phyloP scores from a whole-genome alignment of 495 filamentous ascomycete genomes.

The Neurospora sp. region DNA sequence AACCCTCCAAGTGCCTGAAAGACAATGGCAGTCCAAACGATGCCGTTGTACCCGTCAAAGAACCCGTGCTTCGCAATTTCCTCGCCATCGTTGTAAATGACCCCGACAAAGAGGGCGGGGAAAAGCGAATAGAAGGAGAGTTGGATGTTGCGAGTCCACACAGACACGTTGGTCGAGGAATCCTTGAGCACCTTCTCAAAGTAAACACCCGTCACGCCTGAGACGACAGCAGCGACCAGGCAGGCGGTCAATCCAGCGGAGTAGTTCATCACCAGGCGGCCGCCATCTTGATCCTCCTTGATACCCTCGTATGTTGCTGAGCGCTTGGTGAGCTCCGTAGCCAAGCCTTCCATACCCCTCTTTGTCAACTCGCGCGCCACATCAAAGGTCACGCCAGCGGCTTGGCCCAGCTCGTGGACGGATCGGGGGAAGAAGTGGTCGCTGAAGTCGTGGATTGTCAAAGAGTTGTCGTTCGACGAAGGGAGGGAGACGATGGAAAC shows the following conservation, averaged over 20 bases:
- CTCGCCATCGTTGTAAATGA: conserved; percentile 76
- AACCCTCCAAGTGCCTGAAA: conserved; percentile 80
- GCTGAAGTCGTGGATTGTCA: conserved; percentile 44
- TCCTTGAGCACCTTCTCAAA: conserved; percentile 95
- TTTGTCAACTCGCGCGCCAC: conserved; percentile 41
- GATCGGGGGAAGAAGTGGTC: conserved; percentile 66
- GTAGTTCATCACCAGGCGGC: conserved; percentile 56
- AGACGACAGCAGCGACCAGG: conserved; percentile 63
- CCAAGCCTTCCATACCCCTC: conserved; percentile 30
- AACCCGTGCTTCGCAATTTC: conserved; percentile 76
- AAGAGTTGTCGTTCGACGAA: conserved; percentile 33
- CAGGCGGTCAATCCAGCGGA: conserved; percentile 71
- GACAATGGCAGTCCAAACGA: conserved; percentile 78
- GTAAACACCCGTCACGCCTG: conserved; percentile 77
- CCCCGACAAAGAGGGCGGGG: conserved; percentile 74
- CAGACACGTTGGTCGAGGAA: conserved; percentile 52
- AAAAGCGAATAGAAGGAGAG: conserved; percentile 86
- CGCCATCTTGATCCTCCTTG: conserved; percentile 60
- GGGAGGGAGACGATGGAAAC: conserved; percentile 85
- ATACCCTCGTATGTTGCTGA: conserved; percentile 96
- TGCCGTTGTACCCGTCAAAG: conserved; percentile 85
- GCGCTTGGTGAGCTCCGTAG: conserved; percentile 51
- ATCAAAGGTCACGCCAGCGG: conserved; percentile 31
- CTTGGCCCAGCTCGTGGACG: conserved; percentile 48
- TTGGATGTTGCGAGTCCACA: conserved; percentile 94